Evolutionary conservation across 768 basidiomycete genomes (phyloP).

Genomic region (Mycena metata): DNA sequence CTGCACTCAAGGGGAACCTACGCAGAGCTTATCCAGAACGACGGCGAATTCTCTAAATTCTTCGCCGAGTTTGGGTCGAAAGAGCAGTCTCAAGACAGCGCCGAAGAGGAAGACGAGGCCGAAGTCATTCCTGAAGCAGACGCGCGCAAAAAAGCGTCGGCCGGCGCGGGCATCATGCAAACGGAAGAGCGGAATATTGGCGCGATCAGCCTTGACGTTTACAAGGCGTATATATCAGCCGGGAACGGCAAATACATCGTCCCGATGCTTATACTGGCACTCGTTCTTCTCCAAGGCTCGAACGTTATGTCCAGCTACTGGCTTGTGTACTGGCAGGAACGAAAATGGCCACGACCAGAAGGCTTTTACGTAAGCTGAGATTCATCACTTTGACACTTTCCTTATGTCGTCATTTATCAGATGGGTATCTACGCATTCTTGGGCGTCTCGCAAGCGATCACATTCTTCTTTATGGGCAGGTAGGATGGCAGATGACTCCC

Average conservation of each 20-base stretch:
- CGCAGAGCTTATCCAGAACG: conserved; percentile 70
- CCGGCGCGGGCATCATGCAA: conserved; percentile 79
- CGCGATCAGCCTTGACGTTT: conserved; percentile 68
- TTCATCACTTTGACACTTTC: conserved; percentile 1
- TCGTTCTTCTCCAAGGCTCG: conserved; percentile 73
- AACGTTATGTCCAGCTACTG: conserved; percentile 75
- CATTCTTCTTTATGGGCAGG: conserved; percentile 75
- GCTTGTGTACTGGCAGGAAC: conserved; percentile 91
- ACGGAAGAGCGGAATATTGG: conserved; percentile 87
- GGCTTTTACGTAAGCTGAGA: conserved; percentile 77
- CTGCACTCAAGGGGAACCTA: conserved; percentile 69
- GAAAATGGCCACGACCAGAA: conserved; percentile 68
- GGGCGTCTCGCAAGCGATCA: conserved; percentile 77
- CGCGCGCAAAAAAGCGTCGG: conserved; percentile 53
- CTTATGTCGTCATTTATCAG: conserved; percentile 50
- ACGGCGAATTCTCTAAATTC: conserved; percentile 80
- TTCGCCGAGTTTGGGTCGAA: conserved; percentile 83
- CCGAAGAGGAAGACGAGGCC: conserved; percentile 59
- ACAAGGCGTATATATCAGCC: conserved; percentile 75
- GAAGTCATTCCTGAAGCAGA: conserved; percentile 47
- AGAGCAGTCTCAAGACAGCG: conserved; percentile 65
- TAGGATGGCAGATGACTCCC: too few relatives aligned
- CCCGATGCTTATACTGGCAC: conserved; percentile 72
- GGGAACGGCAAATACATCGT: conserved; percentile 76
- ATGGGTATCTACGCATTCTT: conserved; percentile 87